Percentiles rank a stretch among this genome's conserved stretches.
Evolutionary conservation across 2,329 filamentous ascomycete genomes (phyloP).

Genomic region (Botrytis cinerea): DNA sequence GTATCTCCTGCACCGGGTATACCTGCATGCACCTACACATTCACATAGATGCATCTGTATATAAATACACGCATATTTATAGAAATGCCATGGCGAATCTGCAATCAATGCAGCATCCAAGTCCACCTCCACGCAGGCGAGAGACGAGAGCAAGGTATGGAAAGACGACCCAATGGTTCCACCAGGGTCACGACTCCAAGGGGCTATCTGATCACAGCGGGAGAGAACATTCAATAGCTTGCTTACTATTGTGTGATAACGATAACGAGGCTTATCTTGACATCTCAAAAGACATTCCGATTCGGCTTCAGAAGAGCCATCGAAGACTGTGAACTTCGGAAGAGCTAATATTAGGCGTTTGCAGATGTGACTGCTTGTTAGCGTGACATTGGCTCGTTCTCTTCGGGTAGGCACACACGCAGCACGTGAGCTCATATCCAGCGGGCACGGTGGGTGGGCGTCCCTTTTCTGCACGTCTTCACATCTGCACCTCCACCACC

Average conservation of each 20-base stretch:
- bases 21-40: background rate
- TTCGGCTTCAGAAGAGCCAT: background rate
- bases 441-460: background rate
- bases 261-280: background rate
- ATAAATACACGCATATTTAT: background rate
- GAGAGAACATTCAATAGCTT: slow-evolving; percentile 4
- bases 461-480: background rate
- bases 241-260: background rate
- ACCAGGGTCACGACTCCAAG: background rate
- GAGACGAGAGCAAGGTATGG: background rate
- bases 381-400: background rate
- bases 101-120: background rate
- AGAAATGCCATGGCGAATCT: too few relatives aligned
- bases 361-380: background rate
- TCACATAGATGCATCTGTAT: background rate
- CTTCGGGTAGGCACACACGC: background rate
- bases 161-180: background rate
- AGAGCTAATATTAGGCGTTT: background rate
- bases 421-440: background rate
- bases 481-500: background rate
- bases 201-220: background rate
- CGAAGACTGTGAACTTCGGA: background rate
- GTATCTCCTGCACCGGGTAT: background rate
- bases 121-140: background rate
- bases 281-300: background rate